Conservation (phyloP, 768 basidiomycete species). For the Amanita thiersii region DNA sequence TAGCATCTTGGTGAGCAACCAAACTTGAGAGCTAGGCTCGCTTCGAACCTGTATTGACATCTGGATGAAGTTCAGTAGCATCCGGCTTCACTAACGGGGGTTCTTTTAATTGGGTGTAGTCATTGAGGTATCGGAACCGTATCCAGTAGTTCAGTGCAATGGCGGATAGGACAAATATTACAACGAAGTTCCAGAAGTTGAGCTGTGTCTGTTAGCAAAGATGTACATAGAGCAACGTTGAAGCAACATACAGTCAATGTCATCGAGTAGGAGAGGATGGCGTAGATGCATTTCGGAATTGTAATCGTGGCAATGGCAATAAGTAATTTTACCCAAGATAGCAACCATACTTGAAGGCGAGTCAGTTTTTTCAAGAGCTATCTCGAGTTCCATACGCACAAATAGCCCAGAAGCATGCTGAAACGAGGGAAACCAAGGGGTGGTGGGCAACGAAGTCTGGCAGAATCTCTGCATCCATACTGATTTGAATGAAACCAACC, state of each 20-base stretch:
- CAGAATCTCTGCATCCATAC: constrained; percentile 30
- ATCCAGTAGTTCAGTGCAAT: constrained; percentile 78
- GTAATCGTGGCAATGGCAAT: constrained; percentile 80
- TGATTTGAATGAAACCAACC: not conserved
- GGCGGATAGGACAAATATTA: constrained; percentile 60
- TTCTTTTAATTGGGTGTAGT: constrained; percentile 70
- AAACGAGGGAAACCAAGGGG: constrained; percentile 67
- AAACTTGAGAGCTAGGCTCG: not conserved
- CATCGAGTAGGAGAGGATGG: constrained; percentile 79
- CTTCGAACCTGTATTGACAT: constrained; percentile 60
- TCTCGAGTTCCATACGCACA: constrained; percentile 38
- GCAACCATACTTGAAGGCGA: constrained; percentile 57
- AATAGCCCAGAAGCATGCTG: constrained; percentile 81
- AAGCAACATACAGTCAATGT: constrained; percentile 62
- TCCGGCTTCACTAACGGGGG: constrained; percentile 77
- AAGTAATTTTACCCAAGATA: constrained; percentile 69
- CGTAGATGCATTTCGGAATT: constrained; percentile 70
- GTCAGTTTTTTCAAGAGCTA: constrained; percentile 6
- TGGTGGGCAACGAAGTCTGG: constrained; percentile 39
- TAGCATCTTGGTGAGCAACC: constrained; percentile 14
- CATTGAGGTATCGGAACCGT: constrained; percentile 72
- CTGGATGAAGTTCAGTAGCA: constrained; percentile 84
- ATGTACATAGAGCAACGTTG: not conserved
- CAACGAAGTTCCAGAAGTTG: constrained; percentile 85
- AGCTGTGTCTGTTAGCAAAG: no score